Evolutionary conservation across 2,329 filamentous ascomycete genomes (phyloP), one percentile per base, ranked within the genome.

Genomic region (Botrytis paeoniae): DNA sequence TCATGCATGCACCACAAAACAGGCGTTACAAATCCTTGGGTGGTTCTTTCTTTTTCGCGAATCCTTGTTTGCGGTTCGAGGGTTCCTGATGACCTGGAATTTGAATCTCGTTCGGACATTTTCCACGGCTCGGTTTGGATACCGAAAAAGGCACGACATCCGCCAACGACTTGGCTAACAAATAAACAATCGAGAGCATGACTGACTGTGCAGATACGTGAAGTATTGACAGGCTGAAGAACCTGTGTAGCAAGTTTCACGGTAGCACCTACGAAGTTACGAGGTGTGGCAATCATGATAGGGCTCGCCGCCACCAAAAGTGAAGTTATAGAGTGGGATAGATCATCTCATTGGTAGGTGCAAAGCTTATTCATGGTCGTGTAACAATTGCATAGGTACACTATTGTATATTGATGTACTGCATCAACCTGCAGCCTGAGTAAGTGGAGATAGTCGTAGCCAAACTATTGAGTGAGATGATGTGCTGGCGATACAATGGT

Each of bases 331-430:
- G 41, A 45, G 32, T 35, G 66, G 41, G 37, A 69, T 20, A 2
- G 10, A n/a, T 48, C 41, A 25, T 70, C 16, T 70, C 29, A 63
- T 39, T 70, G 69, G 69, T 64, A 63, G 7, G 20, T 6, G 4
- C 10, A 64, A 70, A 64, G 57, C 41, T 64, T 63, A 29, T 70
- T 37, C 14, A 70, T 43, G 22, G n/a, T 32, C 37, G 29, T 70
- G 25, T 64, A 48, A 51, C 59, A 29, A 20, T 25, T 48, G 29
- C 18, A 64, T 37, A 64, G 57, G n/a, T 37, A 51, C 8, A 32
- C 25, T 64, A 64, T 63, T 51, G 69, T 70, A 70, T 64, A 68
- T 68, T 68, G 64, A 57, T 64, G 69, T 51, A 64, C 57, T 22
- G 59, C 60, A 41, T 63, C 32, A n/a, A 51, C 20, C 57, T 48